These are phyloP conservation scores for Candida maesae DNA, from an alignment of 805 yeast species.

Conservation along the genomic window DNA sequence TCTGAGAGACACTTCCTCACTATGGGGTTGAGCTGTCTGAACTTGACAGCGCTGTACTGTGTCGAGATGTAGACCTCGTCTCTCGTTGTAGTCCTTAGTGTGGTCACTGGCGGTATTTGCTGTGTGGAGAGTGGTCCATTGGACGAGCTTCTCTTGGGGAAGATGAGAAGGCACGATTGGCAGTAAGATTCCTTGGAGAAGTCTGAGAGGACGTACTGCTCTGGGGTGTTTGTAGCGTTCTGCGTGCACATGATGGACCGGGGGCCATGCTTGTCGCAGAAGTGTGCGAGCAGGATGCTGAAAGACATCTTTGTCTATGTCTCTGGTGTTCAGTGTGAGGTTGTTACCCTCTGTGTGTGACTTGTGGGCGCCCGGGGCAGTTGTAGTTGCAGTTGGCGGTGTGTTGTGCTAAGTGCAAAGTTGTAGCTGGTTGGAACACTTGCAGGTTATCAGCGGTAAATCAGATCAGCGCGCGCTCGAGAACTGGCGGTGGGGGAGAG, in stretches of 20 bases:
- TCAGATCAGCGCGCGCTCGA: too few species aligned
- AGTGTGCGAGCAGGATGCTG: constrained; percentile 60
- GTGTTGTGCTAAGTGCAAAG: too few species aligned
- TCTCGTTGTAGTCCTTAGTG: constrained; percentile 28
- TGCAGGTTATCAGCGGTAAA: too few species aligned
- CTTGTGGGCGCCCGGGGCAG: too few species aligned
- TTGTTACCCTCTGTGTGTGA: too few species aligned
- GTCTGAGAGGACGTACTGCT: constrained; percentile 30
- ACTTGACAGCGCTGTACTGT: constrained; percentile 56
- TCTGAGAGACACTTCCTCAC: constrained; percentile 64
- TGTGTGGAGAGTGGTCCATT: too few species aligned
- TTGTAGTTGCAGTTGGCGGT: too few species aligned
- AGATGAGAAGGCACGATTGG: constrained; percentile 52
- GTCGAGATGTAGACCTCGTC: constrained; percentile 43
- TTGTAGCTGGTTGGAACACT: too few species aligned
- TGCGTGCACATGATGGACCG: constrained; percentile 63
- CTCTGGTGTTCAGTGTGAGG: too few species aligned
- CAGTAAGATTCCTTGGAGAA: constrained; percentile 49
- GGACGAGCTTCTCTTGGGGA: constrained; percentile 37
- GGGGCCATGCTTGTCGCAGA: constrained; percentile 79
- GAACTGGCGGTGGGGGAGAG: too few species aligned
- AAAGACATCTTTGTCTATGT: too few species aligned
- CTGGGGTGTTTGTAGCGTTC: constrained; percentile 25
- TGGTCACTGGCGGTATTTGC: constrained; percentile 31
- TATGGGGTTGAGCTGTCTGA: constrained; percentile 52